These are phyloP conservation scores for Aspergillus campestris DNA, from an alignment of 495 filamentous ascomycete species.

Conservation along the genomic window DNA sequence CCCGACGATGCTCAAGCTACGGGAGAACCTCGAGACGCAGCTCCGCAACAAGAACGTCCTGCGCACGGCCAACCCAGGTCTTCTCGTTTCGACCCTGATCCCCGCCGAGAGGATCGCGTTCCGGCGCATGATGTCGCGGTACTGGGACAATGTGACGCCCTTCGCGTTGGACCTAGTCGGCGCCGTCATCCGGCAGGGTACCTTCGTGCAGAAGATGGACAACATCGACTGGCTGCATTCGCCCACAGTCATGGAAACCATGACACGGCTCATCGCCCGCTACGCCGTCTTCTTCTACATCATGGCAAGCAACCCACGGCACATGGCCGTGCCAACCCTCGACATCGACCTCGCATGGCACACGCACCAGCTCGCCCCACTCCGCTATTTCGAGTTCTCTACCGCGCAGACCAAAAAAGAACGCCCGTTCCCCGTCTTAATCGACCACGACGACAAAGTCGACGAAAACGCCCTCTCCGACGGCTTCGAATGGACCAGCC, in stretches of 20 bases:
- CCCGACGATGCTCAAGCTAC: slow-evolving; percentile 10
- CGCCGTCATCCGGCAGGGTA: slow-evolving; percentile 72
- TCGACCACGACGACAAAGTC: slow-evolving; percentile 86
- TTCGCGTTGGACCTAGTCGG: slow-evolving; percentile 70
- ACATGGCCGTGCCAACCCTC: slow-evolving; percentile 68
- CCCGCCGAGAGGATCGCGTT: slow-evolving; percentile 41
- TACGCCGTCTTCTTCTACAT: slow-evolving; percentile 63
- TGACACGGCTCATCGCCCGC: slow-evolving; percentile 57
- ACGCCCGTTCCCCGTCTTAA: slow-evolving; percentile 30
- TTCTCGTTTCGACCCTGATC: neutral
- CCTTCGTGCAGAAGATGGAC: slow-evolving; percentile 78
- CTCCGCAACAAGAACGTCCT: slow-evolving; percentile 5
- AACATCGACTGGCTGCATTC: slow-evolving; percentile 70
- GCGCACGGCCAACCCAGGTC: slow-evolving; percentile 11
- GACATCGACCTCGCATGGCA: slow-evolving; percentile 86
- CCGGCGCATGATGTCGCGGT: slow-evolving; percentile 68
- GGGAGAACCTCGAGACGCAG: slow-evolving; percentile 9
- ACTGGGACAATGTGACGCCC: slow-evolving; percentile 65
- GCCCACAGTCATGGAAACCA: slow-evolving; percentile 53
- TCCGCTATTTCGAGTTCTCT: slow-evolving; percentile 53
- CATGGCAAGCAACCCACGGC: slow-evolving; percentile 44
- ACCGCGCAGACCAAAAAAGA: slow-evolving; percentile 3
- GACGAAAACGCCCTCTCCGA: slow-evolving; percentile 51
- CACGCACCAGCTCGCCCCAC: slow-evolving; percentile 55
- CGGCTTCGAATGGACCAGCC: slow-evolving; percentile 68